Conservation (phyloP, 495 filamentous ascomycete genomes). For the Aspergillus avenaceus region DNA sequence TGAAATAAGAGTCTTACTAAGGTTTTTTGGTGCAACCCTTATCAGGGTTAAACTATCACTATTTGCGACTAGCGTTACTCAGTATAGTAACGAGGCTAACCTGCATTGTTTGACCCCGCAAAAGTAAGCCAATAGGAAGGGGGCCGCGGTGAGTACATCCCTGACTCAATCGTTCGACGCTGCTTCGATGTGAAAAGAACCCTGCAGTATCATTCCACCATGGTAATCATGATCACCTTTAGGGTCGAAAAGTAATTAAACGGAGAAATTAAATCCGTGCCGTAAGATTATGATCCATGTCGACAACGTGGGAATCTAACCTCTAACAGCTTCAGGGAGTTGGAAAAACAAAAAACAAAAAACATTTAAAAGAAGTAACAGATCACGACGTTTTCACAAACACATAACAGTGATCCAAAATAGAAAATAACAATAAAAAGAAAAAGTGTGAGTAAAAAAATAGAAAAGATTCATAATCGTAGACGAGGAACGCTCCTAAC, state of each 20-base stretch:
- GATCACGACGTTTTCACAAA: no score
- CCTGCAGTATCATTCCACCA: neutral
- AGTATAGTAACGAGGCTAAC: slow-evolving; percentile 6
- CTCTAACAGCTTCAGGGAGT: neutral
- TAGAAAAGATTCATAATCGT: neutral
- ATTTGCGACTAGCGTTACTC: slow-evolving; percentile 4
- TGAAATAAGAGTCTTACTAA: neutral
- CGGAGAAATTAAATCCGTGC: no score
- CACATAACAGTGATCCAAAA: neutral
- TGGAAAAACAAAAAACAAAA: neutral
- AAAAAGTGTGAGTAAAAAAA: neutral
- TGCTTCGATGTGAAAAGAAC: no score
- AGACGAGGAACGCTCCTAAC: neutral
- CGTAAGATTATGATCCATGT: no score
- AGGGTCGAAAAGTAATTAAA: neutral
- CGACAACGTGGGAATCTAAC: no score
- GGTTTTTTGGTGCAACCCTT: slow-evolving; percentile 4
- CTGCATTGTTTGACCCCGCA: slow-evolving; percentile 13
- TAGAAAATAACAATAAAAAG: neutral
- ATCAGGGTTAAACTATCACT: slow-evolving; percentile 10
- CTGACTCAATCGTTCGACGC: slow-evolving; percentile 3
- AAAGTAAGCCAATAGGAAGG: slow-evolving; percentile 9
- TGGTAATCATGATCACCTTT: neutral
- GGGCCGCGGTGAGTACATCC: neutral
- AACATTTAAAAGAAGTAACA: neutral